phyloP scores from a whole-genome alignment of 495 filamentous ascomycete species.

The Lasiosphaeris hirsuta region DNA sequence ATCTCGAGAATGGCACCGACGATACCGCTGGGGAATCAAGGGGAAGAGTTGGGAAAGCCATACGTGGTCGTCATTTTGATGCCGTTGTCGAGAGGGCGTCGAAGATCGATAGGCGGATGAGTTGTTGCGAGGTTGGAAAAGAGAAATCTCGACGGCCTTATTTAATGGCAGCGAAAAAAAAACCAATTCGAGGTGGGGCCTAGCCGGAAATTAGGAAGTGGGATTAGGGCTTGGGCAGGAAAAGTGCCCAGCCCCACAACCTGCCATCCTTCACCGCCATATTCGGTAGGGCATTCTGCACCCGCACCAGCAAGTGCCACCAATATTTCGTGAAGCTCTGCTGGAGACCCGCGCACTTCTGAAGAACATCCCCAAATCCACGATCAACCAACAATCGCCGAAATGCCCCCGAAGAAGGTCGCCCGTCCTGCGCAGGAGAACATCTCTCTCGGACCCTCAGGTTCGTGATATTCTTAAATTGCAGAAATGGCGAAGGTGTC shows the following conservation, averaged over 20 bases:
- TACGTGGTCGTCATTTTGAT: slow-evolving; percentile 59
- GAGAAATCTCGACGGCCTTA: slow-evolving; percentile 21
- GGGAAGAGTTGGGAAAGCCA: slow-evolving; percentile 47
- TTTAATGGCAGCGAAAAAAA: slow-evolving; percentile 11
- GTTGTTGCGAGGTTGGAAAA: slow-evolving; percentile 11
- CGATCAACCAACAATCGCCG: slow-evolving; percentile 37
- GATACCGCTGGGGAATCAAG: slow-evolving; percentile 49
- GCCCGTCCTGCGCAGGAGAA: slow-evolving; percentile 81
- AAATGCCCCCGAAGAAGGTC: slow-evolving; percentile 83
- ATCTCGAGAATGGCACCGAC: slow-evolving; percentile 48
- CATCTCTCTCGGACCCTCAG: slow-evolving; percentile 95
- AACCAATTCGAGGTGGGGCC: slow-evolving; percentile 20
- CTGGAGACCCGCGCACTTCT: slow-evolving; percentile 14
- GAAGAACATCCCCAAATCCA: slow-evolving; percentile 22
- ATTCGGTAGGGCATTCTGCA: slow-evolving; percentile 25
- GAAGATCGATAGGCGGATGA: slow-evolving; percentile 10
- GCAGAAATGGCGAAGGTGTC: neutral
- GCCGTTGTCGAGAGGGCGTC: slow-evolving; percentile 17
- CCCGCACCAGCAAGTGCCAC: slow-evolving; percentile 20
- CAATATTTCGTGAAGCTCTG: slow-evolving; percentile 24
- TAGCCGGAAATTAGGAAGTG: slow-evolving; percentile 3
- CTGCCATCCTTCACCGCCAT: slow-evolving; percentile 28
- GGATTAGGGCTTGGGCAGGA: slow-evolving; percentile 32
- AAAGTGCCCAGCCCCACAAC: slow-evolving; percentile 18
- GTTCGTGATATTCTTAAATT: slow-evolving; percentile 38